Percentiles rank a stretch among this genome's conserved stretches.
Conservation (phyloP, 1,284 basidiomycete species). For the Pyrrhoderma noxium region DNA sequence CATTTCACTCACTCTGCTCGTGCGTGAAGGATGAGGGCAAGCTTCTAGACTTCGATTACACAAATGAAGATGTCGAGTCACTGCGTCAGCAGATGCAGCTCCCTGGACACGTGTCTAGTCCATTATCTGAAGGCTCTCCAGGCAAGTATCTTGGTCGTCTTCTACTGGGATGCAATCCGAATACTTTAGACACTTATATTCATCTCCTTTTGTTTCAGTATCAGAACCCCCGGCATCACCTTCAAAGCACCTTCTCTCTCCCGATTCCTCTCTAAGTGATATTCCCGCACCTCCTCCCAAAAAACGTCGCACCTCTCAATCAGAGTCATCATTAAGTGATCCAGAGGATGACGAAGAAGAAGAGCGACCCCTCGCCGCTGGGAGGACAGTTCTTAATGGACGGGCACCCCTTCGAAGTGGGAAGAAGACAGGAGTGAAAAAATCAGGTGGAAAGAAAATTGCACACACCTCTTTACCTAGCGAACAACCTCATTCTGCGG, state of each 20-base stretch:
- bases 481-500: conserved; percentile 16
- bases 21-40: conserved; percentile 58
- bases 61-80: conserved; percentile 60
- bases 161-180: not conserved
- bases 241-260: conserved; percentile 39
- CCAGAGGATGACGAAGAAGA: conserved; percentile 45
- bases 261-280: conserved; percentile 52
- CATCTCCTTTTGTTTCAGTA: not conserved
- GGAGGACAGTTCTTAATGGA: conserved; percentile 21
- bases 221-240: conserved; percentile 27
- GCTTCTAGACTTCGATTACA: conserved; percentile 73
- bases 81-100: conserved; percentile 67
- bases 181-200: not conserved
- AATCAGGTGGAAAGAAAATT: conserved; percentile 48
- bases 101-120: conserved; percentile 39
- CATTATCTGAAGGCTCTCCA: conserved; percentile 24
- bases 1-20: too few relatives aligned
- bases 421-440: conserved; percentile 48
- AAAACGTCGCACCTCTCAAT: conserved; percentile 33
- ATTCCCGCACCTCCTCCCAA: conserved; percentile 42
- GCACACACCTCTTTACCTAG: conserved; percentile 42
- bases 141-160: conserved; percentile 23
- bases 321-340: conserved; percentile 38
- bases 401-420: conserved; percentile 24
- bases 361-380: conserved; percentile 54